Conservation (phyloP, 306 rosid genomes). For the Arachis hypogaea region DNA sequence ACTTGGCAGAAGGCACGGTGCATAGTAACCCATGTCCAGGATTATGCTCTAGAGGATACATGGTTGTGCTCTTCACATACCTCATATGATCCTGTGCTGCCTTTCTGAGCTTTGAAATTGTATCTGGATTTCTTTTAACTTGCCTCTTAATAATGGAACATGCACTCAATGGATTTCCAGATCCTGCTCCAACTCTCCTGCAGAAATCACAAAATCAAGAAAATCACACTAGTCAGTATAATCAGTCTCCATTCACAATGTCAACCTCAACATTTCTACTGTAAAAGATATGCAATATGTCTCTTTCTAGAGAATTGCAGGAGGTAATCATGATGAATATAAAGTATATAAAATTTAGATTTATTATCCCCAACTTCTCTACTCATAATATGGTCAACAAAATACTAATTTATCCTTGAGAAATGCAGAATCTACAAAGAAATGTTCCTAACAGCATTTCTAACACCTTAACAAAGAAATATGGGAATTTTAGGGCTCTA, state of each 20-base stretch:
- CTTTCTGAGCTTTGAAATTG: conserved; percentile 59
- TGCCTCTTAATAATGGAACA: conserved; percentile 72
- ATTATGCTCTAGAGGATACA: conserved; percentile 89
- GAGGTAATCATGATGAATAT: neutral
- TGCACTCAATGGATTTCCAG: conserved; percentile 64
- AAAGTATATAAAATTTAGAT: neutral
- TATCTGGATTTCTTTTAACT: conserved; percentile 47
- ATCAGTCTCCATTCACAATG: neutral
- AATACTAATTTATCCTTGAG: no score
- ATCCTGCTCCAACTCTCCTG: conserved; percentile 90
- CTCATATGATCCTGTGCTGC: conserved; percentile 62
- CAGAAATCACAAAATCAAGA: conserved; percentile 40
- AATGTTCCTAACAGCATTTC: no score
- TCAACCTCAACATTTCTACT: conserved; percentile 2
- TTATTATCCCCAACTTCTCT: neutral
- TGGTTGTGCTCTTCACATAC: conserved; percentile 67
- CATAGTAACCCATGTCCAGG: conserved; percentile 74
- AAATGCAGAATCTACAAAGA: no score
- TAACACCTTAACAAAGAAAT: no score
- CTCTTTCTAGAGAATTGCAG: conserved; percentile 7
- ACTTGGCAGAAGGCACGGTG: conserved; percentile 63
- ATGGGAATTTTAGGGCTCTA: no score
- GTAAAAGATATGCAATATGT: neutral
- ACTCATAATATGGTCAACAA: no score
- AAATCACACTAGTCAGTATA: conserved; percentile 26